Conservation (phyloP, 2,329 filamentous ascomycete species). For the Plenodomus biglobosus region DNA sequence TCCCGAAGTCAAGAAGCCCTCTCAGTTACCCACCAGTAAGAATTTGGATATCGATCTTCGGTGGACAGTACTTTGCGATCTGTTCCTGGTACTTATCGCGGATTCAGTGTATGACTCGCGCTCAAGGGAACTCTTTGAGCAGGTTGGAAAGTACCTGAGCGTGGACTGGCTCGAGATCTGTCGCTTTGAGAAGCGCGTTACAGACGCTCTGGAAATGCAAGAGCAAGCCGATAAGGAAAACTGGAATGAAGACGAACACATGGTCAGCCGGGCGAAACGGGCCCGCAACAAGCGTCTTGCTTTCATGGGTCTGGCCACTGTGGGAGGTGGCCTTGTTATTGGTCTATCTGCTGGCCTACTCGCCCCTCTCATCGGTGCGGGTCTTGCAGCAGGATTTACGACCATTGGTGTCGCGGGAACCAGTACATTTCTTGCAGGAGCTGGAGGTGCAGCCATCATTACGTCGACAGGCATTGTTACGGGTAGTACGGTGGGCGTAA, state of each 20-base stretch:
- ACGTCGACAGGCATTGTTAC: constrained; percentile 85
- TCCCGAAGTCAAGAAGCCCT: constrained; percentile 77
- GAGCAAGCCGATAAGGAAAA: constrained; percentile 92
- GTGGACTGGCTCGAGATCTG: constrained; percentile 92
- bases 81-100: constrained; percentile 95
- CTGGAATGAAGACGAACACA: constrained; percentile 95
- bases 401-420: constrained; percentile 93
- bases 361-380: constrained; percentile 90
- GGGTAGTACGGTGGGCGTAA: constrained; percentile 81
- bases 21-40: constrained; percentile 75
- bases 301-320: constrained; percentile 95
- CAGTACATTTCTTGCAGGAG: constrained; percentile 82
- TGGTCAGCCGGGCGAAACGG: constrained; percentile 79
- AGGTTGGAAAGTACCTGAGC: constrained; percentile 76
- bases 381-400: constrained; percentile 90
- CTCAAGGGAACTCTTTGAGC: constrained; percentile 80
- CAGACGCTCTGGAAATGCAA: constrained; percentile 96
- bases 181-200: constrained; percentile 94
- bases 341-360: constrained; percentile 89
- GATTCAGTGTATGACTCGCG: constrained; percentile 91
- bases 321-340: constrained; percentile 92
- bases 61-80: constrained; percentile 94
- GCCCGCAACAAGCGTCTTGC: constrained; percentile 82
- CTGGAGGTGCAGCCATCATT: constrained; percentile 90
- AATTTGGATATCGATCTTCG: constrained; percentile 94